Conservation (phyloP, 202 grass and related monocot genomes). For the Cymbopogon flexuosus region DNA sequence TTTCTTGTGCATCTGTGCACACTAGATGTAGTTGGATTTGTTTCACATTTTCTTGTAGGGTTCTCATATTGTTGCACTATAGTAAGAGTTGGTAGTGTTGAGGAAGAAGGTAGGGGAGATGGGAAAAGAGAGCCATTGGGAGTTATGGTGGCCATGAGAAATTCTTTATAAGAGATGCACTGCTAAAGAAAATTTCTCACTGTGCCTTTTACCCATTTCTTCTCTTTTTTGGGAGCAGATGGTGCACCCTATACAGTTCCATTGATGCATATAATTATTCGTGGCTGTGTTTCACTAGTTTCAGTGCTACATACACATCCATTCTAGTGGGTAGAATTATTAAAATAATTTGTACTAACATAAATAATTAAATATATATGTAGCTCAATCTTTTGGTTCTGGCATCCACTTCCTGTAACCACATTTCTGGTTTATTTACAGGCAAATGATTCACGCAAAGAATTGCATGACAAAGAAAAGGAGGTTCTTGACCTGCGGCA, state of each 20-base stretch:
- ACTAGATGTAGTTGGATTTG: background rate
- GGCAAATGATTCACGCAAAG: constrained; percentile 98
- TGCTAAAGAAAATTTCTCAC: background rate
- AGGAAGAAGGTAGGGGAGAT: background rate
- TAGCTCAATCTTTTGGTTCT: background rate
- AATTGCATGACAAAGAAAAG: constrained; percentile 91
- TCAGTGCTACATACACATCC: background rate
- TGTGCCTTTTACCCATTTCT: background rate
- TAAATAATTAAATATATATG: background rate
- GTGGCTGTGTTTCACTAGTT: background rate
- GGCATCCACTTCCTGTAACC: background rate
- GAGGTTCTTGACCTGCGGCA: constrained; percentile 66
- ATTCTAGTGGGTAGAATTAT: background rate
- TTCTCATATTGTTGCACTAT: background rate
- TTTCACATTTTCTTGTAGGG: background rate
- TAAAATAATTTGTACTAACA: background rate
- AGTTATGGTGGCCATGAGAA: background rate
- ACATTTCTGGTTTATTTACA: constrained; percentile 41
- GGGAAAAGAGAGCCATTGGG: background rate
- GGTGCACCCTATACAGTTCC: background rate
- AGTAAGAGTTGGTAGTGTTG: background rate
- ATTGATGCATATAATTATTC: background rate
- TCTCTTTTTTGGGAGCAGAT: background rate
- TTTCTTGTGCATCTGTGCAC: background rate
- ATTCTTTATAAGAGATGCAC: background rate